Conservation (phyloP, 768 basidiomycete species). For the Kwoniella bestiolae region DNA sequence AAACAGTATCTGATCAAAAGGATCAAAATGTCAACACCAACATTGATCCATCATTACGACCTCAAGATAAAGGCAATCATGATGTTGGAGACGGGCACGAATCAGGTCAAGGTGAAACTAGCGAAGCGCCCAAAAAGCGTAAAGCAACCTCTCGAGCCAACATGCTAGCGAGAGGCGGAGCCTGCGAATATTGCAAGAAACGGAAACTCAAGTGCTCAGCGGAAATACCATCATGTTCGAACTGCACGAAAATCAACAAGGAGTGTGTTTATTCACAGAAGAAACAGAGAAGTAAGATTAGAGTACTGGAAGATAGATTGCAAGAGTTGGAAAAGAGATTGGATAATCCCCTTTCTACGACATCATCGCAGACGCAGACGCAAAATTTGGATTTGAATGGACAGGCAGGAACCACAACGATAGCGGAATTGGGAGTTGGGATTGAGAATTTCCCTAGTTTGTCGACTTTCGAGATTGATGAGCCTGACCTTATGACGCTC, state of each 20-base stretch:
- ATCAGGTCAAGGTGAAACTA: neutral
- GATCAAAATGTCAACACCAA: neutral
- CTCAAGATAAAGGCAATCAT: neutral
- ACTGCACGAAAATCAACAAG: slow-evolving; percentile 31
- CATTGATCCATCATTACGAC: neutral
- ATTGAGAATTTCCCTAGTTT: slow-evolving; percentile 24
- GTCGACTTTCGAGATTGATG: slow-evolving; percentile 22
- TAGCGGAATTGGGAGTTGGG: neutral
- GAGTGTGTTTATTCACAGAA: slow-evolving; percentile 49
- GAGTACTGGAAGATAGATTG: slow-evolving; percentile 44
- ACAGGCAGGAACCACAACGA: neutral
- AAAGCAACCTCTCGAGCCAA: slow-evolving; percentile 47
- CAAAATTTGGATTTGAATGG: too few relatives aligned
- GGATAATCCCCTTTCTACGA: neutral
- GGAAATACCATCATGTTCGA: slow-evolving; percentile 38
- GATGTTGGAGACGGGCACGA: neutral
- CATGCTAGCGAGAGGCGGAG: slow-evolving; percentile 51
- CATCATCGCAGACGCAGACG: neutral
- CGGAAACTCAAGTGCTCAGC: slow-evolving; percentile 50
- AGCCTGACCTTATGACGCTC: slow-evolving; percentile 53
- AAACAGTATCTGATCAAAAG: neutral
- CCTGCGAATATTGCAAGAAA: slow-evolving; percentile 50
- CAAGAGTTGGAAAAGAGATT: slow-evolving; percentile 47
- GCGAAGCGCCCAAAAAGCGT: slow-evolving; percentile 24
- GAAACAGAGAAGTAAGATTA: slow-evolving; percentile 44